These are phyloP conservation scores for Tetragonia tetragonoides DNA, from an alignment of 148 eudicot genomes.

Conservation along the genomic window DNA sequence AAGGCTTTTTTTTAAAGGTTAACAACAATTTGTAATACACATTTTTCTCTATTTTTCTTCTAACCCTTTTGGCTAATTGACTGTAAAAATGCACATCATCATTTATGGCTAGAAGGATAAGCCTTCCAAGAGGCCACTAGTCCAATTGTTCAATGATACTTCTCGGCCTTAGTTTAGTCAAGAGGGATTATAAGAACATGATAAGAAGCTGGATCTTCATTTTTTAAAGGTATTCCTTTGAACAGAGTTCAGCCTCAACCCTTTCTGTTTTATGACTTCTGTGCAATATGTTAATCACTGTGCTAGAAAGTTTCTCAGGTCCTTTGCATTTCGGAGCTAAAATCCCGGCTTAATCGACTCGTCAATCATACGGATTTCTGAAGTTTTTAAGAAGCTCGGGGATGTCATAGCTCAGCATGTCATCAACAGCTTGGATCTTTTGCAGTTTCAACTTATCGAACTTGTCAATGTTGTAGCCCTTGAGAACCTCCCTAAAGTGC, in stretches of 20 bases:
- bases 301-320: too few relatives aligned
- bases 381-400: slow-evolving; percentile 74
- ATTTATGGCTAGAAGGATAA: neutral
- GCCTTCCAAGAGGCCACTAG: neutral
- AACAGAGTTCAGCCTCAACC: too few relatives aligned
- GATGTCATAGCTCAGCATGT: slow-evolving; percentile 80
- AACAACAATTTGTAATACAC: too few relatives aligned
- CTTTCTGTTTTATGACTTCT: neutral
- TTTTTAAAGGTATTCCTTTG: neutral
- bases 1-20: too few relatives aligned
- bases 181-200: neutral
- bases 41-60: too few relatives aligned
- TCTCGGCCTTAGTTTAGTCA: neutral
- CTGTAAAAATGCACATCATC: too few relatives aligned
- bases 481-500: slow-evolving; percentile 62
- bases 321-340: too few relatives aligned
- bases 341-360: neutral
- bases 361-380: slow-evolving; percentile 67
- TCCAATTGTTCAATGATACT: neutral
- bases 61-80: too few relatives aligned
- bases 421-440: slow-evolving; percentile 75
- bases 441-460: slow-evolving; percentile 71
- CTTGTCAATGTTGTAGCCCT: slow-evolving; percentile 60
- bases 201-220: neutral
- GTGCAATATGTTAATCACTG: too few relatives aligned